A percentile compares a stretch with the other conserved stretches of the same genome.
Evolutionary conservation across 306 rosid genomes (phyloP).

Genomic region (Begonia masoniana): DNA sequence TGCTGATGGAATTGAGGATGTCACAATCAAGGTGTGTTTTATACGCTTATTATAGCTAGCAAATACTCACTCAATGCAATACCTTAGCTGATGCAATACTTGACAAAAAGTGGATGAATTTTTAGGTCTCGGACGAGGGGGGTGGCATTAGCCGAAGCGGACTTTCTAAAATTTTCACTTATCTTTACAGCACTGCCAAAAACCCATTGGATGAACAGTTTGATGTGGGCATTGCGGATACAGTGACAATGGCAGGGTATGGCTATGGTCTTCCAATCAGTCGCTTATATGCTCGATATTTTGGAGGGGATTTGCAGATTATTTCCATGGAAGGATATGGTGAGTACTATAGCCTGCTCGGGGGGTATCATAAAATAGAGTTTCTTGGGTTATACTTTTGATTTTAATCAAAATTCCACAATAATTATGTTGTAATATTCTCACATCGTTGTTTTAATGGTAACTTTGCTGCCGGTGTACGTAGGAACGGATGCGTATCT

Average conservation of each 20-base stretch:
- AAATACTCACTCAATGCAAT: too few relatives aligned
- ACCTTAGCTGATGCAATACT: too few relatives aligned
- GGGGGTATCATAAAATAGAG: too few relatives aligned
- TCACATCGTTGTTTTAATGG: background rate
- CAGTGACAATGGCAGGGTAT: conserved; percentile 87
- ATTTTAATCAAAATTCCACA: background rate
- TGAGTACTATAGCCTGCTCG: conserved; percentile 14
- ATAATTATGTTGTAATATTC: background rate
- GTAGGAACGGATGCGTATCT: conserved; percentile 92
- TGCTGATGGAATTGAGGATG: conserved; percentile 95
- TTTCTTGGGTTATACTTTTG: too few relatives aligned
- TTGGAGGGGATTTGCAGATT: conserved; percentile 86
- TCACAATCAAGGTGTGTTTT: conserved; percentile 44
- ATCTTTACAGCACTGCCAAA: conserved; percentile 84
- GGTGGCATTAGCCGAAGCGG: conserved; percentile 88
- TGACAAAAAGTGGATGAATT: conserved; percentile 8
- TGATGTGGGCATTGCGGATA: conserved; percentile 44
- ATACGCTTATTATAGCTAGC: too few relatives aligned
- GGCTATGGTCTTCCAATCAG: conserved; percentile 88
- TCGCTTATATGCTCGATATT: conserved; percentile 76
- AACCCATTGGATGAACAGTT: conserved; percentile 59
- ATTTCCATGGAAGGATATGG: conserved; percentile 97
- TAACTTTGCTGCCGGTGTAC: conserved; percentile 1
- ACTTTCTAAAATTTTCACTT: conserved; percentile 66
- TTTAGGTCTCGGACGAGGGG: conserved; percentile 75